Conservation (phyloP, 2,329 filamentous ascomycete genomes). For the Cordyceps farinosa region DNA sequence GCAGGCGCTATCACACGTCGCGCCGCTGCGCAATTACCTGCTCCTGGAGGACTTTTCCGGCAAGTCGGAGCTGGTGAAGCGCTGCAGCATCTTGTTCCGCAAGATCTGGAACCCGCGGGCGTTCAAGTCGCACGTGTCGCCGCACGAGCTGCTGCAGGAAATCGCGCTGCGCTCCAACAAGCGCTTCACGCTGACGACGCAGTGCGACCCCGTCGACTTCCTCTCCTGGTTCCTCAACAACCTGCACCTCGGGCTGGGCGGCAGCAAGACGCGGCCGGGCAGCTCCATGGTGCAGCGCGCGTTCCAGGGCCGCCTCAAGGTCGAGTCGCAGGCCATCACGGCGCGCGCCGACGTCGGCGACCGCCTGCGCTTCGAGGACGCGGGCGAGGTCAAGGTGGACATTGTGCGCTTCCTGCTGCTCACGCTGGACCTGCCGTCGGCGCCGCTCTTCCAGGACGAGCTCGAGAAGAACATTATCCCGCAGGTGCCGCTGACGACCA, state of each 20-base stretch:
- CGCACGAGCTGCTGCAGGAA: slow-evolving; percentile 94
- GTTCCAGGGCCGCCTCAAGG: slow-evolving; percentile 88
- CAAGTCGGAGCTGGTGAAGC: slow-evolving; percentile 74
- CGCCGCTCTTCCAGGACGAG: slow-evolving; percentile 94
- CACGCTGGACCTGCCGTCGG: slow-evolving; percentile 85
- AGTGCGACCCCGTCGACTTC: slow-evolving; percentile 95
- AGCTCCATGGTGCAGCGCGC: slow-evolving; percentile 86
- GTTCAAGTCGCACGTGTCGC: slow-evolving; percentile 95
- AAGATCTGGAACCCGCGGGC: slow-evolving; percentile 98
- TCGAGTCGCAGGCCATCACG: slow-evolving; percentile 91
- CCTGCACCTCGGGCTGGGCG: slow-evolving; percentile 85
- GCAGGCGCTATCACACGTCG: slow-evolving; percentile 85
- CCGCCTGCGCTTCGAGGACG: slow-evolving; percentile 88
- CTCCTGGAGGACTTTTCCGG: slow-evolving; percentile 77
- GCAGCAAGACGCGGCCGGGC: slow-evolving; percentile 79
- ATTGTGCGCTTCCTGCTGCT: slow-evolving; percentile 82
- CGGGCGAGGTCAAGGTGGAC: slow-evolving; percentile 73
- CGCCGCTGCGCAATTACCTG: slow-evolving; percentile 85
- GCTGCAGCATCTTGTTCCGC: slow-evolving; percentile 83
- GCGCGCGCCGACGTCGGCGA: slow-evolving; percentile 85
- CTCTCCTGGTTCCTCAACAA: slow-evolving; percentile 97
- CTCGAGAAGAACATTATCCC: slow-evolving; percentile 95
- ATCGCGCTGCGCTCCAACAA: slow-evolving; percentile 87
- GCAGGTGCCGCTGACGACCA: slow-evolving; percentile 75
- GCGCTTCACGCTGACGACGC: slow-evolving; percentile 82